Evolutionary conservation across 768 basidiomycete species (phyloP).

Genomic region (Boletus edulis): DNA sequence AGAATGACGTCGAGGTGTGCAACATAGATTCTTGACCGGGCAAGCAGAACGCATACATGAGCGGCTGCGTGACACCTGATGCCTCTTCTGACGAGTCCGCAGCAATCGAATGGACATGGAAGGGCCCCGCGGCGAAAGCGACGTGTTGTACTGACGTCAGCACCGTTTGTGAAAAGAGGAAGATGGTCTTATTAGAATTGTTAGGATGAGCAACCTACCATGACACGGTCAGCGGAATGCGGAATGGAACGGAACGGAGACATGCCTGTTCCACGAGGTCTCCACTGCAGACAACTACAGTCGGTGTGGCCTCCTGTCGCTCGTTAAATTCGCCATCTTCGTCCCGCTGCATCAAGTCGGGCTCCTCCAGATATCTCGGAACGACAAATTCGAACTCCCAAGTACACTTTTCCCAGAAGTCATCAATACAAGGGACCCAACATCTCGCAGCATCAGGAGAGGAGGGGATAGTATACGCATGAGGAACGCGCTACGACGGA

Average conservation of each 20-base stretch:
- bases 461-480: constrained; percentile 86
- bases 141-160: constrained; percentile 96
- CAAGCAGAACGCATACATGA: constrained; percentile 90
- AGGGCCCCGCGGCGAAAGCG: constrained; percentile 93
- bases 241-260: constrained; percentile 10
- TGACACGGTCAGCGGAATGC: constrained; percentile 6
- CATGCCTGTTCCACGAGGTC: constrained; percentile 91
- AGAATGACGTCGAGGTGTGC: constrained; percentile 63
- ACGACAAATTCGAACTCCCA: constrained; percentile 99
- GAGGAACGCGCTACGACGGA: constrained; percentile 74
- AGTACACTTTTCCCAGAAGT: constrained; percentile 92
- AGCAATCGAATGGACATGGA: constrained; percentile 72
- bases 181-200: constrained; percentile 92
- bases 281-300: constrained; percentile 90
- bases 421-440: constrained; percentile 98
- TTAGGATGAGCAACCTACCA: constrained; percentile 86
- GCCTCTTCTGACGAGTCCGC: constrained; percentile 64
- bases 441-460: constrained; percentile 91
- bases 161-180: constrained; percentile 83
- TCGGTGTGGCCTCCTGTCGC: constrained; percentile 60
- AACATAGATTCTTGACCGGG: constrained; percentile 82
- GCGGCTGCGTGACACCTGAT: constrained; percentile 59
- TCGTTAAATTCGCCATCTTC: constrained; percentile 45
- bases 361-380: constrained; percentile 74
- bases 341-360: constrained; percentile 34